A percentile compares a stretch with the other conserved stretches of the same genome.
These are phyloP conservation scores for Adansonia rubrostipa DNA, from an alignment of 441 rosid species.

Conservation along the genomic window DNA sequence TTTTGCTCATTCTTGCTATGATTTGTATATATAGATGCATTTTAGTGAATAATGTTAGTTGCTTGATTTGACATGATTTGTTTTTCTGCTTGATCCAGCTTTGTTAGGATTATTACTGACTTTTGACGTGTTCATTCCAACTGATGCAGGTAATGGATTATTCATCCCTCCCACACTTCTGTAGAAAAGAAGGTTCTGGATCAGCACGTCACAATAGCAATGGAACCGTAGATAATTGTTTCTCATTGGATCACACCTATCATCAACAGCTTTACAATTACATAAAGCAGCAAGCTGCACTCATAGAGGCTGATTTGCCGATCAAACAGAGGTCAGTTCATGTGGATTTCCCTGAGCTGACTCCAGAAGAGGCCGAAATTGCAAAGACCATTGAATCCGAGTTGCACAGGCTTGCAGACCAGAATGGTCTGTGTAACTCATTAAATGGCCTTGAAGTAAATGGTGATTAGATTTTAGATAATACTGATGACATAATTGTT, in stretches of 20 bases:
- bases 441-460: conserved; percentile 47
- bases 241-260: conserved; percentile 66
- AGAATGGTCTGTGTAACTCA: conserved; percentile 44
- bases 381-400: conserved; percentile 68
- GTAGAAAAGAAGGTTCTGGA: conserved; percentile 75
- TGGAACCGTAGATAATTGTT: conserved; percentile 56
- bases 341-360: conserved; percentile 60
- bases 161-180: conserved; percentile 67
- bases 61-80: conserved; percentile 7
- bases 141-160: conserved; percentile 64
- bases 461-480: conserved; percentile 33
- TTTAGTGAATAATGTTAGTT: not conserved
- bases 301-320: conserved; percentile 35
- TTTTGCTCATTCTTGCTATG: not conserved
- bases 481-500: conserved; percentile 23
- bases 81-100: conserved; percentile 4
- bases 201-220: conserved; percentile 49
- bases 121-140: not conserved
- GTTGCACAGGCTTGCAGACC: conserved; percentile 61
- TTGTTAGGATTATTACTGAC: not conserved
- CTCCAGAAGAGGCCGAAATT: conserved; percentile 59
- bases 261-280: conserved; percentile 64
- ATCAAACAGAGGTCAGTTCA: conserved; percentile 63
- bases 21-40: not conserved
- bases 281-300: conserved; percentile 56